Conservation (phyloP, 192 early-diverging fungal genomes). For the Podila minutissima region DNA sequence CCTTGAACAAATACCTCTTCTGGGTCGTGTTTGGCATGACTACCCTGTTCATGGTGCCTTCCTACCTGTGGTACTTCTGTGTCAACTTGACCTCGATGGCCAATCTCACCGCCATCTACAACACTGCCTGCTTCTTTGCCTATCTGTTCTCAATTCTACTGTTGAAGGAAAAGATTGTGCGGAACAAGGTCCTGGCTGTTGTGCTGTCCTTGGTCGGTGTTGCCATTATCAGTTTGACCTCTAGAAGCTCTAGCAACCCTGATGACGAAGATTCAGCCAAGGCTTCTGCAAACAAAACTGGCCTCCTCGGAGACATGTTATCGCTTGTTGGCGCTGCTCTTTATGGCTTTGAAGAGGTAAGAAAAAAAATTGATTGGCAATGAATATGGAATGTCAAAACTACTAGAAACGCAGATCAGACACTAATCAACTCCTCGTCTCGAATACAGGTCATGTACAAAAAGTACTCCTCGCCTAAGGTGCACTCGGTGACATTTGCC, state of each 20-base stretch:
- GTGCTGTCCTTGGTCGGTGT: constrained; percentile 76
- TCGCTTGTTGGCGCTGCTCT: constrained; percentile 69
- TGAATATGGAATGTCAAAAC: neutral
- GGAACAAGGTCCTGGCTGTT: constrained; percentile 71
- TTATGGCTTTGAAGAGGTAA: constrained; percentile 80
- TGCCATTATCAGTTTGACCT: constrained; percentile 67
- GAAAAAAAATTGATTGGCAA: too few species aligned
- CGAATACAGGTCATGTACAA: constrained; percentile 74
- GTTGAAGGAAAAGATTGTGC: constrained; percentile 69
- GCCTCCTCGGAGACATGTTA: constrained; percentile 63
- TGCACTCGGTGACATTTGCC: constrained; percentile 74
- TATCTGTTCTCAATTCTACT: constrained; percentile 82
- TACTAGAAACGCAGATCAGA: neutral
- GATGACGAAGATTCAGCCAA: constrained; percentile 15
- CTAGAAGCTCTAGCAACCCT: neutral
- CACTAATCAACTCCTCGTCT: too few species aligned
- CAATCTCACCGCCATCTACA: constrained; percentile 84
- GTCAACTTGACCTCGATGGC: constrained; percentile 79
- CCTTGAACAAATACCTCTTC: constrained; percentile 24
- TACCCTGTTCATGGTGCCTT: constrained; percentile 67
- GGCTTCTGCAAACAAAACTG: neutral
- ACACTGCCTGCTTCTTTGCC: constrained; percentile 85
- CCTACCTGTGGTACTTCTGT: constrained; percentile 85
- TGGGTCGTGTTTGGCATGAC: constrained; percentile 55
- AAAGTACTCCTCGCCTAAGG: constrained; percentile 71